Conservation (phyloP, 73 alveolate species). For the Blepharisma japonicum region DNA sequence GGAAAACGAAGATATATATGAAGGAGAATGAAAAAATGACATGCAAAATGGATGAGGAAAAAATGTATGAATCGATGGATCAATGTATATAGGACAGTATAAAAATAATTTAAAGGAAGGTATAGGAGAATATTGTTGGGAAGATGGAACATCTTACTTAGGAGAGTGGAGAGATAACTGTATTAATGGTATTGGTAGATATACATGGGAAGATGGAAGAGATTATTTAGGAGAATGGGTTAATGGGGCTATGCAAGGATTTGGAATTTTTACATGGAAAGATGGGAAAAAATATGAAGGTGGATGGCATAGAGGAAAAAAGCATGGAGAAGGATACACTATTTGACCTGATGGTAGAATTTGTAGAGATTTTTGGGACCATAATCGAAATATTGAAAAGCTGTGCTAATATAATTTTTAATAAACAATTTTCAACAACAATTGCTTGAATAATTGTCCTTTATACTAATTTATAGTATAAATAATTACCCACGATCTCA, state of each 20-base stretch:
- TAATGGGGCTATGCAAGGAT: constrained; percentile 25
- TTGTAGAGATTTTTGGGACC: not conserved
- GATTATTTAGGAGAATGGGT: constrained; percentile 16
- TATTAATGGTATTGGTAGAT: constrained; percentile 13
- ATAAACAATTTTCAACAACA: too few relatives aligned
- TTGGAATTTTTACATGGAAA: constrained; percentile 17
- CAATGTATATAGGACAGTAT: constrained; percentile 16
- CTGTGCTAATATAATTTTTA: too few relatives aligned
- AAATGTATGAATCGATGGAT: constrained; percentile 13
- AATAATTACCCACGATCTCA: too few relatives aligned
- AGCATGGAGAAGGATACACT: constrained; percentile 34
- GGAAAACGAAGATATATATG: constrained; percentile 59
- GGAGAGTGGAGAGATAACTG: constrained; percentile 20
- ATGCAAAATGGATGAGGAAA: constrained; percentile 27
- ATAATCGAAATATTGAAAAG: too few relatives aligned
- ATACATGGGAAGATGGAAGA: constrained; percentile 17
- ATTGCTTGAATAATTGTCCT: too few relatives aligned
- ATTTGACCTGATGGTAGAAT: not conserved
- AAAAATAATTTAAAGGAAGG: constrained; percentile 24
- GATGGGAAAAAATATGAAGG: constrained; percentile 44
- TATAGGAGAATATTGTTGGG: constrained; percentile 15
- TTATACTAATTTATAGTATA: too few relatives aligned
- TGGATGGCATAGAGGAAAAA: constrained; percentile 32
- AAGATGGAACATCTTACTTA: constrained; percentile 1
- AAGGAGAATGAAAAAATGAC: constrained; percentile 57